phyloP scores from a whole-genome alignment of 495 filamentous ascomycete species.

The Penicillium egyptiacum region DNA sequence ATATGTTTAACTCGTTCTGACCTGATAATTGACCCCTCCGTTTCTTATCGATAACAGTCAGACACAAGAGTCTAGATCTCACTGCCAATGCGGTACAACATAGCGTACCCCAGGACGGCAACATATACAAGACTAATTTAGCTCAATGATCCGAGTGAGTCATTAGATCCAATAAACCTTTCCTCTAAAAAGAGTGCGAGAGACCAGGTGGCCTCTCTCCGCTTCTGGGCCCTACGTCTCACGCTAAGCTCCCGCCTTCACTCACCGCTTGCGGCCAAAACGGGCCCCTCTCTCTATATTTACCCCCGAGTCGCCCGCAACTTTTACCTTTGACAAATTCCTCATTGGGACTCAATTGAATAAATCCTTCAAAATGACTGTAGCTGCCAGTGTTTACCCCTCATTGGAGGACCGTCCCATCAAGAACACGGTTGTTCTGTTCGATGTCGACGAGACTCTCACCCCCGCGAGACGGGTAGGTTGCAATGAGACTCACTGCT shows the following conservation, averaged over 20 bases:
- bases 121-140: not conserved
- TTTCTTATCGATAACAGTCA: conserved; percentile 25
- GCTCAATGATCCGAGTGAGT: not conserved
- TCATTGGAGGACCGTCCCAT: conserved; percentile 77
- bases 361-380: conserved; percentile 34
- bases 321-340: conserved; percentile 11
- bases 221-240: conserved; percentile 15
- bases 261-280: conserved; percentile 41
- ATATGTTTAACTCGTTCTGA: not conserved
- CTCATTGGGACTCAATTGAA: conserved; percentile 3
- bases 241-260: conserved; percentile 19
- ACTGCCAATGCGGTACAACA: not conserved
- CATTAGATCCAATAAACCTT: not conserved
- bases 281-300: conserved; percentile 23
- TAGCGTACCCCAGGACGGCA: not conserved
- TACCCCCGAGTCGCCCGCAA: conserved; percentile 14
- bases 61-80: not conserved
- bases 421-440: conserved; percentile 86
- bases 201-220: conserved; percentile 17
- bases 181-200: not conserved
- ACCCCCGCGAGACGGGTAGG: conserved; percentile 72
- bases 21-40: not conserved
- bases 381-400: conserved; percentile 60
- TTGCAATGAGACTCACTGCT: conserved; percentile 12
- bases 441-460: conserved; percentile 91